Evolutionary conservation across 2,329 filamentous ascomycete species (phyloP), one percentile per base, ranked within the genome.

Genomic region (Phyllosticta paracitricarpa): DNA sequence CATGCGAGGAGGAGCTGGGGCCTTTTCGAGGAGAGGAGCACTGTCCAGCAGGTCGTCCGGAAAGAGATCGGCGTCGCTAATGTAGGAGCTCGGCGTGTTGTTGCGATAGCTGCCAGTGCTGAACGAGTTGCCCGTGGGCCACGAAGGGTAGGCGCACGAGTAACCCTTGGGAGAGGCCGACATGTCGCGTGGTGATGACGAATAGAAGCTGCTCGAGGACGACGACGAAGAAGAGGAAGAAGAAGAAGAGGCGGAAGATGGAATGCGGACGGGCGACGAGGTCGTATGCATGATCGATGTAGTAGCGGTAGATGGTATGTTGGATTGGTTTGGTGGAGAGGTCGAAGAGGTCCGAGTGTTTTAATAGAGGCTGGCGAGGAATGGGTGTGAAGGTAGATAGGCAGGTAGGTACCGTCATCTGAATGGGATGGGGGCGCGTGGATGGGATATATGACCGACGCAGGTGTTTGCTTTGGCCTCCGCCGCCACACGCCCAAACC

Each of bases 61-160:
- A 63, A 76, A 75, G 59, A 76, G 71, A 63, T 76, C 74, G 56
- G 67, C 73, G 66, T 76, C 73, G 61, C 71, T 73, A 67, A 76
- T 75, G 69, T 72, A 76, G 63, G 74, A 73, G 61, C 70, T 72
- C 24, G 74, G 72, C 4, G 70, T 65, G 66, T 67, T 71, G 65
- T 69, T 69, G 64, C 71, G 70, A 58, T 69, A 59, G 4, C 22
- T 17, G 28, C 57, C 61, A 2, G 61, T 56, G 28, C 62, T 69
- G 10, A 76, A 72, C 19, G 71, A 71, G 35, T 69, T 68, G 24
- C 73, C 71, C 1, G 69, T 70, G 9, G 74, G 73, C 74, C 74
- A 76, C 59, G 71, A 74, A 54, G 74, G 74, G 63, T 71, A 76
- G 54, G 74, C 73, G 66, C 73, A 76, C 5, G 72, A 66, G 2